A percentile compares a stretch with the other conserved stretches of the same genome.
Evolutionary conservation across 2,329 filamentous ascomycete species (phyloP).

Genomic region (Penicillium sp.): DNA sequence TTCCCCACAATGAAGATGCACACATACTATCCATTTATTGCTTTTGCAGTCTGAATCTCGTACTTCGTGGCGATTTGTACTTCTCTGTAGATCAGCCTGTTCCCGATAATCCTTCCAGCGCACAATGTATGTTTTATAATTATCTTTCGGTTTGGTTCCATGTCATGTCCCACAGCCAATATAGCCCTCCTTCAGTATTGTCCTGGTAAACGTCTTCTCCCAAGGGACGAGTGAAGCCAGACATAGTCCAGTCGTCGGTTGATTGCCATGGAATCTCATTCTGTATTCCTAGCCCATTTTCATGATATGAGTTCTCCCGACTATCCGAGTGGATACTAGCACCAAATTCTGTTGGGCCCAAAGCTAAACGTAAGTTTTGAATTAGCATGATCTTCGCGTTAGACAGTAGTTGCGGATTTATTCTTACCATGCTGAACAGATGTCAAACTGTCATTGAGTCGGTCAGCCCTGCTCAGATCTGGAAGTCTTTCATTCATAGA

Average conservation of each 20-base stretch:
- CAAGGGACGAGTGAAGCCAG: background rate
- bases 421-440: slow-evolving; percentile 25
- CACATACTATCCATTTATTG: too few relatives aligned
- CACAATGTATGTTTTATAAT: too few relatives aligned
- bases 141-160: slow-evolving; percentile 19
- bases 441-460: slow-evolving; percentile 26
- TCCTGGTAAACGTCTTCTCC: slow-evolving; percentile 4
- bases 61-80: too few relatives aligned
- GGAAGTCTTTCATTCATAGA: slow-evolving; percentile 6
- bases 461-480: slow-evolving; percentile 13
- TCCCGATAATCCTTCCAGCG: too few relatives aligned
- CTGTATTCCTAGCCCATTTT: background rate
- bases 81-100: too few relatives aligned
- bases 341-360: slow-evolving; percentile 12
- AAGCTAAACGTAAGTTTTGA: background rate
- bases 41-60: too few relatives aligned
- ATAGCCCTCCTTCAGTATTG: slow-evolving; percentile 27
- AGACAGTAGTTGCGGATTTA: background rate
- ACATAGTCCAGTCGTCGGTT: slow-evolving; percentile 12
- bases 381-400: background rate
- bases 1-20: too few relatives aligned
- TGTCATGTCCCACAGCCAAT: slow-evolving; percentile 34
- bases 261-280: background rate
- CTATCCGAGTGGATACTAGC: background rate
- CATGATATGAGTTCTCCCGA: background rate